Percentiles rank a stretch among this genome's conserved stretches.
Conservation (phyloP, 441 rosid species). For the Croton setiger region DNA sequence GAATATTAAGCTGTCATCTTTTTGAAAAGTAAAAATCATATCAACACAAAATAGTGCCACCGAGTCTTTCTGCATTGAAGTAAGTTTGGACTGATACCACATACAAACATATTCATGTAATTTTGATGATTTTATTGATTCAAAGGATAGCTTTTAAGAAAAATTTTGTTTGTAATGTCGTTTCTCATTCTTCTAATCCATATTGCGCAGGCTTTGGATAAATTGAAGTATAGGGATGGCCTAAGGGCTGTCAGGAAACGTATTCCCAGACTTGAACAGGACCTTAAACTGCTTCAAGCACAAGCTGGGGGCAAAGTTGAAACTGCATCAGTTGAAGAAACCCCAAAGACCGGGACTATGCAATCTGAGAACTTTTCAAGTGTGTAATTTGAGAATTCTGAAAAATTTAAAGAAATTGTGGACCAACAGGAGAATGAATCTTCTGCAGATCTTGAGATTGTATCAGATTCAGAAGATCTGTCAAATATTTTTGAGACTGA, state of each 20-base stretch:
- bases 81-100: neutral
- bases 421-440: constrained; percentile 43
- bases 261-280: constrained; percentile 83
- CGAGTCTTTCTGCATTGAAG: neutral
- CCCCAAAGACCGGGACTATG: constrained; percentile 11
- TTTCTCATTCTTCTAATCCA: constrained; percentile 5
- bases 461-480: constrained; percentile 68
- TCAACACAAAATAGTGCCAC: neutral
- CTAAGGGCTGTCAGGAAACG: constrained; percentile 70
- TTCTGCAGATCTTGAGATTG: constrained; percentile 31
- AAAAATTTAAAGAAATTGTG: constrained; percentile 52
- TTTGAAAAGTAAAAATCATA: neutral
- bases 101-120: neutral
- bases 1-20: neutral
- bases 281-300: constrained; percentile 66
- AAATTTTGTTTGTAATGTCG: neutral
- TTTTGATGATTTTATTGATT: neutral
- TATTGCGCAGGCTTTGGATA: constrained; percentile 65
- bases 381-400: constrained; percentile 30
- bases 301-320: constrained; percentile 35
- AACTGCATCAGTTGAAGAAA: constrained; percentile 25
- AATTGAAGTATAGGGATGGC: constrained; percentile 79
- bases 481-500: constrained; percentile 89
- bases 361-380: constrained; percentile 24
- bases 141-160: neutral